Evolutionary conservation across 176 grass and related monocot genomes (phyloP), one percentile per base, ranked within the genome.

Genomic region (Chrysopogon serrulatus): DNA sequence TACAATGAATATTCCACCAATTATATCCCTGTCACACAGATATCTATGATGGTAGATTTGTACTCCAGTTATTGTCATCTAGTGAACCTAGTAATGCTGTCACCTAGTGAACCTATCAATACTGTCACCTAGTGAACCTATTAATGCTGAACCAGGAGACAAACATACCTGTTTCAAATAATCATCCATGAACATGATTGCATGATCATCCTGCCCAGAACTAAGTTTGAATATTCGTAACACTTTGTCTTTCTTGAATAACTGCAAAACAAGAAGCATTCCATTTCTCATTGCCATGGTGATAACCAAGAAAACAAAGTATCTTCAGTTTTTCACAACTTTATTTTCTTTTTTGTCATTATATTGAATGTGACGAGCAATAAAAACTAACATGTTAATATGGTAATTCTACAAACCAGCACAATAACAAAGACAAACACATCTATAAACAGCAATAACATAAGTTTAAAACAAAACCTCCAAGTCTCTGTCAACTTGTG

Each of bases 101-200:
- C 57, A 72, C 8, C 19, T 84, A 88, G 74, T 73, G 19, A 86
- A 66, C 1, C 48, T 68, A 65, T 33, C n/a, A n/a, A n/a, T n/a
- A 34, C 34, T 89, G 21, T 37, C 48, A 73, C 6, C 15, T 81
- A 88, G 73, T 76, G 19, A 87, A 71, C 2, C 45, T 72, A 70
- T 33, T 48, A 19, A 27, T 76, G 32, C 2, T 35, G 41, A 74
- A 84, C 32, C 13, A 73, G 10, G 15, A 78, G 5, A 45, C 47
- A 48, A 21, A 86, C 11, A 31, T 77, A 97, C 91, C 91, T 97
- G 91, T 86, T 64, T 90, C n/a, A 97, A 54, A 83, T 97, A 97
- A 84, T 97, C 94, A 78, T 94, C 91, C 73, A 88, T 86, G 74
- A 97, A 92, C 94, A 97, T 97, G 73, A 97, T 94, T 37, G 94